phyloP scores from a whole-genome alignment of 192 early-diverging fungal genomes.

The Gryganskiella cystojenkinii region DNA sequence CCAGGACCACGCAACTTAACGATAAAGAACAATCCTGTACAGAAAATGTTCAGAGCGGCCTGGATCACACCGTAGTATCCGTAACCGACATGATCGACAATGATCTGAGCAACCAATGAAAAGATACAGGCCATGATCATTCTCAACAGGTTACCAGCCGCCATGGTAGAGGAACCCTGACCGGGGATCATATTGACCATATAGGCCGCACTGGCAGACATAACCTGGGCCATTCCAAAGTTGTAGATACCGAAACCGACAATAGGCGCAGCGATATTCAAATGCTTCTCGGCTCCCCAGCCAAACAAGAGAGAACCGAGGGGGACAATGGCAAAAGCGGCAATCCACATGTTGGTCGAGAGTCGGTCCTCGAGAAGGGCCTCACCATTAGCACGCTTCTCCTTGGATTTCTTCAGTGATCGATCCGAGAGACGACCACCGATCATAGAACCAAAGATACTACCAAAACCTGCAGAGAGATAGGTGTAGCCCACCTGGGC shows the following conservation, averaged over 20 bases:
- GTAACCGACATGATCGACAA: conserved; percentile 50
- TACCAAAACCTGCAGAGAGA: conserved; percentile 54
- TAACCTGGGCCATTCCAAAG: conserved; percentile 59
- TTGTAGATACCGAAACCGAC: conserved; percentile 57
- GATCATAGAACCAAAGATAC: conserved; percentile 51
- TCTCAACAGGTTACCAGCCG: conserved; percentile 55
- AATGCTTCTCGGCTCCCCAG: conserved; percentile 47
- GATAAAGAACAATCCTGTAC: conserved; percentile 46
- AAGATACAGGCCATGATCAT: conserved; percentile 56
- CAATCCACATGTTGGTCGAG: conserved; percentile 55
- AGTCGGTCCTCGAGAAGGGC: conserved; percentile 56
- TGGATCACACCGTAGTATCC: conserved; percentile 55
- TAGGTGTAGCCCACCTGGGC: conserved; percentile 42
- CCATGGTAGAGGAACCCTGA: conserved; percentile 57
- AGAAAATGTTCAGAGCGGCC: conserved; percentile 49
- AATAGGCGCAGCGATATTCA: conserved; percentile 53
- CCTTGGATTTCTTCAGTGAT: conserved; percentile 37
- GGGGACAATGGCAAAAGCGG: conserved; percentile 54
- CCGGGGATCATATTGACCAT: conserved; percentile 58
- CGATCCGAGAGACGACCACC: conserved; percentile 56
- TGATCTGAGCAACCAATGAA: conserved; percentile 51
- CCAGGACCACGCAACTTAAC: conserved; percentile 54
- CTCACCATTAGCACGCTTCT: conserved; percentile 33
- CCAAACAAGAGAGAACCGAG: conserved; percentile 59
- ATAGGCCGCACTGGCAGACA: conserved; percentile 55